Conservation (phyloP, 805 yeast genomes). For the Kuraishia ogatae region DNA sequence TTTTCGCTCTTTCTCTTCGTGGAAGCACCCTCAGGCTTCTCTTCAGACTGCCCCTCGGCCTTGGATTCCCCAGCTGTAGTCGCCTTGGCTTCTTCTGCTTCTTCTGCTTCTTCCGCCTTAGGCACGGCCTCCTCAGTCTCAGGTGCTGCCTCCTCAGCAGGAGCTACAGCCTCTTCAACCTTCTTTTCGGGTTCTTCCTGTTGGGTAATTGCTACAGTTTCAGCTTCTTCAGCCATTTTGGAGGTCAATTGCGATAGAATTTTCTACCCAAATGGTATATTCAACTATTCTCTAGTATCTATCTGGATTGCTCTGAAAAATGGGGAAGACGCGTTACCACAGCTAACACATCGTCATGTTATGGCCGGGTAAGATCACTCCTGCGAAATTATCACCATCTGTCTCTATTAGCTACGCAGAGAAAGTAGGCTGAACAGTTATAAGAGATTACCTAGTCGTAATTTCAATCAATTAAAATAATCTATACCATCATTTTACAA, state of each 20-base stretch:
- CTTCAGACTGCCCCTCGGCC: slow-evolving; percentile 14
- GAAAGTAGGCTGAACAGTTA: neutral
- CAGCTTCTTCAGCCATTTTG: neutral
- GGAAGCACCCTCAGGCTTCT: slow-evolving; percentile 9
- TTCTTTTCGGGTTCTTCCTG: neutral
- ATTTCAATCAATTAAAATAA: too few species aligned
- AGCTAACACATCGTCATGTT: neutral
- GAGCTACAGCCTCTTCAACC: neutral
- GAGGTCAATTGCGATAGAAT: neutral
- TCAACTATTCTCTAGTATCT: neutral
- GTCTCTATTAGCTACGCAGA: neutral
- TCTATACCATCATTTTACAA: too few species aligned
- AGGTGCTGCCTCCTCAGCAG: slow-evolving; percentile 1
- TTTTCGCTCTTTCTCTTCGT: slow-evolving; percentile 6
- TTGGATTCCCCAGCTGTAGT: slow-evolving; percentile 14
- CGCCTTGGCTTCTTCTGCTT: slow-evolving; percentile 1
- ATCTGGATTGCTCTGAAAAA: neutral
- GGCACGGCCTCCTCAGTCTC: neutral
- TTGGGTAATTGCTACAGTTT: neutral
- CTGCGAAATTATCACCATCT: neutral
- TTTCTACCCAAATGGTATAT: too few species aligned
- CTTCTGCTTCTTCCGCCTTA: neutral
- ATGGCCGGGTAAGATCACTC: neutral
- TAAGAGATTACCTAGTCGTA: too few species aligned
- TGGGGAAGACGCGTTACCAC: neutral